These are phyloP conservation scores for Fusarium graminum DNA, from an alignment of 2,329 filamentous ascomycete species.

Conservation along the genomic window DNA sequence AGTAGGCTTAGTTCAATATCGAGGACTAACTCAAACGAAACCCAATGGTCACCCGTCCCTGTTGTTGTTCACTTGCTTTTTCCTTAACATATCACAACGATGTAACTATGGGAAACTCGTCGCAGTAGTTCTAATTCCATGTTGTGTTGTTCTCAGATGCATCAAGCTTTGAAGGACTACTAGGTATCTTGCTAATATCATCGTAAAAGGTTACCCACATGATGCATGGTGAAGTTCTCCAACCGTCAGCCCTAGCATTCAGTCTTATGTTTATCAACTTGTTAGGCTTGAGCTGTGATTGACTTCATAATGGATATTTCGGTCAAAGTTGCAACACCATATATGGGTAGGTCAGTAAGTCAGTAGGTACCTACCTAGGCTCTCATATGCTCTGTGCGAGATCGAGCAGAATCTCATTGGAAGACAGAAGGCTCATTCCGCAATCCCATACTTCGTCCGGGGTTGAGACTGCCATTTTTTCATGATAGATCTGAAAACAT, in stretches of 20 bases:
- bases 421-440: conserved; percentile 17
- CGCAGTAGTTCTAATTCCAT: background rate
- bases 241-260: background rate
- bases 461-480: conserved; percentile 3
- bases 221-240: background rate
- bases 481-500: background rate
- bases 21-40: too few species aligned
- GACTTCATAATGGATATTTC: background rate
- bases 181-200: too few species aligned
- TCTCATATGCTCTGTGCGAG: background rate
- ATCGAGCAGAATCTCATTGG: background rate
- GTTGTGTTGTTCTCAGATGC: too few species aligned
- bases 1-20: too few species aligned
- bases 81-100: too few species aligned
- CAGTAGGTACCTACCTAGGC: too few species aligned
- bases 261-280: background rate
- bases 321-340: background rate
- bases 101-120: too few species aligned
- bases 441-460: background rate
- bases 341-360: background rate
- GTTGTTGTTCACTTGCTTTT: too few species aligned
- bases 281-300: background rate
- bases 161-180: too few species aligned
- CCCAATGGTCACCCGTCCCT: too few species aligned
- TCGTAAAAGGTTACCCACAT: too few species aligned